Conservation (phyloP, 768 basidiomycete species). For the Glaciozyma antarctica region DNA sequence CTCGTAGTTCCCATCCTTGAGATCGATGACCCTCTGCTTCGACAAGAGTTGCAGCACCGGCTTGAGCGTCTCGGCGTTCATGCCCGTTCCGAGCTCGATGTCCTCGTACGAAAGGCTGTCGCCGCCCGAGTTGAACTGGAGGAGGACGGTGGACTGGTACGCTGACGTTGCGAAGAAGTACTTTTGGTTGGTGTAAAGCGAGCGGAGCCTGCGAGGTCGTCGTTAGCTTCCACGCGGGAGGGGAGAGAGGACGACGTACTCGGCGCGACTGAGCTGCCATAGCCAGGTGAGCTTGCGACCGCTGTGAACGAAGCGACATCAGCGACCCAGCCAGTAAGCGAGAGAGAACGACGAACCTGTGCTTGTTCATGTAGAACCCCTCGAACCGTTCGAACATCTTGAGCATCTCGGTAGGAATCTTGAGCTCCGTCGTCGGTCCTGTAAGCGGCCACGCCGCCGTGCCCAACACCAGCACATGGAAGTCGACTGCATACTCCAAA, state of each 20-base stretch:
- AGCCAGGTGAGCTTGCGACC: constrained; percentile 95
- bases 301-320: constrained; percentile 15
- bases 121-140: constrained; percentile 79
- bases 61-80: constrained; percentile 62
- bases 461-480: constrained; percentile 85
- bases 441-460: constrained; percentile 93
- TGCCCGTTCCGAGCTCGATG: constrained; percentile 63
- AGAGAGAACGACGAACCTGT: constrained; percentile 46
- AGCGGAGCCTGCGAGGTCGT: constrained; percentile 48
- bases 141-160: constrained; percentile 87
- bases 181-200: constrained; percentile 85
- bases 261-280: constrained; percentile 97
- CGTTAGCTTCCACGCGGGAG: neutral
- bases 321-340: neutral
- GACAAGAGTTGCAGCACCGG: constrained; percentile 56
- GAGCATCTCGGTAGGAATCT: constrained; percentile 76
- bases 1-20: constrained; percentile 89
- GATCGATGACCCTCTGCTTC: constrained; percentile 80
- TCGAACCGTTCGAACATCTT: constrained; percentile 84
- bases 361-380: constrained; percentile 85
- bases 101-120: constrained; percentile 78
- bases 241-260: constrained; percentile 38
- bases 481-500: constrained; percentile 53
- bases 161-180: constrained; percentile 93
- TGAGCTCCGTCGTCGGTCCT: constrained; percentile 72